These are phyloP conservation scores for Solanum lycopersicoides DNA, from an alignment of 257 asterid species.

Conservation along the genomic window DNA sequence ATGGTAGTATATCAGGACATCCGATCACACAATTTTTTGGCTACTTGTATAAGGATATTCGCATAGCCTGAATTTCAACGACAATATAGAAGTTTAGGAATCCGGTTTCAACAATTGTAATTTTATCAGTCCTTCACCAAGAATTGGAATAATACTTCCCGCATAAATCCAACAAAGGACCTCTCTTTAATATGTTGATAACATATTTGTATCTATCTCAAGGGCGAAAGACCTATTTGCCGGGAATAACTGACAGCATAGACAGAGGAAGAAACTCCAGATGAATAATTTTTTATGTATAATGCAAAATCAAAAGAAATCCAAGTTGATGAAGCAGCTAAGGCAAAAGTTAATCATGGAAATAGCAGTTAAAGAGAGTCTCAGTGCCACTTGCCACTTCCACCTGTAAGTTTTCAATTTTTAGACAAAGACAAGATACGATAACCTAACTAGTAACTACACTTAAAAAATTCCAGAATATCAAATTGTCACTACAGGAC, in stretches of 20 bases:
- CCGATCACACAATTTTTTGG: background rate
- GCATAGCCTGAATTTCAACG: background rate
- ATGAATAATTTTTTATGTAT: background rate
- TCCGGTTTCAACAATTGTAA: background rate
- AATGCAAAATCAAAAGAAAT: background rate
- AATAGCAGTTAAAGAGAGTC: background rate
- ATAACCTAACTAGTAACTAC: background rate
- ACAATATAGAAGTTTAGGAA: background rate
- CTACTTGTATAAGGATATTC: background rate
- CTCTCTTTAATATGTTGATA: background rate
- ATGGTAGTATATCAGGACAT: background rate
- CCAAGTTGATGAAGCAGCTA: background rate
- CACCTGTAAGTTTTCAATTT: background rate
- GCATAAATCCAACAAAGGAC: background rate
- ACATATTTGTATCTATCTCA: background rate
- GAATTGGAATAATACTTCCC: background rate
- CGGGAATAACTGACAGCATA: background rate
- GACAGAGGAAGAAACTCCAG: background rate
- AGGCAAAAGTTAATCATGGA: background rate
- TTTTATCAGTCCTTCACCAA: background rate
- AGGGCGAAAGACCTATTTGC: background rate
- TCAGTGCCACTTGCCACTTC: background rate
- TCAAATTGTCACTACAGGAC: background rate
- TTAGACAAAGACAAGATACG: background rate
- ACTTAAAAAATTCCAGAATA: background rate